Percentiles rank a stretch among this genome's conserved stretches.
These are phyloP conservation scores for Penicillium italicum DNA, from an alignment of 2,329 filamentous ascomycete species.

Conservation along the genomic window DNA sequence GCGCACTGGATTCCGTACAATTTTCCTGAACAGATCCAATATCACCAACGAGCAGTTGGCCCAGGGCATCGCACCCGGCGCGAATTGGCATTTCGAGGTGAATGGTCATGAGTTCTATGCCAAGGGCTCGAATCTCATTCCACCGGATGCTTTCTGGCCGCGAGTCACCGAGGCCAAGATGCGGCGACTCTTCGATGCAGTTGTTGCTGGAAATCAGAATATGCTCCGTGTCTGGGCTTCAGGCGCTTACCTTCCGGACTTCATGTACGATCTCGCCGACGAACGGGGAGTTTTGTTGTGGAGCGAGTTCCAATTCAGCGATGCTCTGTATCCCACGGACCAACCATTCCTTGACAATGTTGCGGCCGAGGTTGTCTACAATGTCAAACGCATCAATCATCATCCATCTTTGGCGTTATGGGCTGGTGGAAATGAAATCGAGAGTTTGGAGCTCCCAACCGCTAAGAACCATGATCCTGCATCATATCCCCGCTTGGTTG, in stretches of 20 bases:
- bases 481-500: constrained; percentile 42
- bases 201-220: constrained; percentile 59
- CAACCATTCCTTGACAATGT: constrained; percentile 55
- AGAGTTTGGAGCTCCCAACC: constrained; percentile 50
- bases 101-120: constrained; percentile 63
- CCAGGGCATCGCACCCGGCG: constrained; percentile 54
- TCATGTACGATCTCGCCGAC: constrained; percentile 61
- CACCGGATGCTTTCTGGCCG: constrained; percentile 61
- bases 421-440: constrained; percentile 59
- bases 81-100: constrained; percentile 63
- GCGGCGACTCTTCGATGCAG: constrained; percentile 52
- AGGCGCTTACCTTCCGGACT: constrained; percentile 59
- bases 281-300: constrained; percentile 59
- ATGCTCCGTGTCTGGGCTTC: constrained; percentile 63
- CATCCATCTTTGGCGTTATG: constrained; percentile 56
- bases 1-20: constrained; percentile 59
- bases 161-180: constrained; percentile 55
- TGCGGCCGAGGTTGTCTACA: constrained; percentile 55
- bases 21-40: constrained; percentile 55
- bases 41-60: constrained; percentile 54
- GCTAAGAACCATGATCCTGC: constrained; percentile 47
- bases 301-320: constrained; percentile 62
- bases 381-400: constrained; percentile 60
- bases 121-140: constrained; percentile 62
- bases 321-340: constrained; percentile 57